A percentile compares a stretch with the other conserved stretches of the same genome.
These are phyloP conservation scores for Lipomyces sp. DNA, from an alignment of 805 yeast species.

Conservation along the genomic window DNA sequence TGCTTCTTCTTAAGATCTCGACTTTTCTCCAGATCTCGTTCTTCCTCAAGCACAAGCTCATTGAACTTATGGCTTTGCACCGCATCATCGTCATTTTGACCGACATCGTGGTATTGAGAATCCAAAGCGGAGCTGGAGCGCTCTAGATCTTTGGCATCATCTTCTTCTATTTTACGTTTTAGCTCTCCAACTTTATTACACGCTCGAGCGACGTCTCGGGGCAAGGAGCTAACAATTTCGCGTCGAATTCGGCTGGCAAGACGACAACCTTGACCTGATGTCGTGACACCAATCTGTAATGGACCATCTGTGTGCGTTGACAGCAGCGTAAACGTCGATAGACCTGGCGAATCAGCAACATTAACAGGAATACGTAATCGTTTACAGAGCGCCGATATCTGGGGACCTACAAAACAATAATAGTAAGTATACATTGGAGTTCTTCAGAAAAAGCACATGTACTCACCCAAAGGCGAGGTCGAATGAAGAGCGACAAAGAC, in stretches of 20 bases:
- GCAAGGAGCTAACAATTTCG: conserved; percentile 66
- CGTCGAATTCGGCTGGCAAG: conserved; percentile 80
- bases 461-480: conserved; percentile 15
- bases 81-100: conserved; percentile 71
- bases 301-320: conserved; percentile 74
- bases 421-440: not conserved
- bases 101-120: conserved; percentile 45
- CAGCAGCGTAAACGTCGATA: conserved; percentile 74
- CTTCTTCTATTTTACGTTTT: conserved; percentile 58
- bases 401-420: conserved; percentile 43
- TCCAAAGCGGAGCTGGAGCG: conserved; percentile 27
- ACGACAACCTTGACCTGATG: conserved; percentile 88
- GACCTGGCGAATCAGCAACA: conserved; percentile 71
- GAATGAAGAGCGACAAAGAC: conserved; percentile 65
- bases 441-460: not conserved
- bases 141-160: conserved; percentile 51
- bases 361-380: conserved; percentile 79
- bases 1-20: conserved; percentile 43
- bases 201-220: conserved; percentile 69
- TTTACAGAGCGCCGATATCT: conserved; percentile 58
- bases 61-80: conserved; percentile 65
- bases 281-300: conserved; percentile 81
- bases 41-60: conserved; percentile 61
- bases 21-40: conserved; percentile 44
- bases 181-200: conserved; percentile 72